Conservation (phyloP, 1,139 yeast genomes). For the Diutina neorugosa region DNA sequence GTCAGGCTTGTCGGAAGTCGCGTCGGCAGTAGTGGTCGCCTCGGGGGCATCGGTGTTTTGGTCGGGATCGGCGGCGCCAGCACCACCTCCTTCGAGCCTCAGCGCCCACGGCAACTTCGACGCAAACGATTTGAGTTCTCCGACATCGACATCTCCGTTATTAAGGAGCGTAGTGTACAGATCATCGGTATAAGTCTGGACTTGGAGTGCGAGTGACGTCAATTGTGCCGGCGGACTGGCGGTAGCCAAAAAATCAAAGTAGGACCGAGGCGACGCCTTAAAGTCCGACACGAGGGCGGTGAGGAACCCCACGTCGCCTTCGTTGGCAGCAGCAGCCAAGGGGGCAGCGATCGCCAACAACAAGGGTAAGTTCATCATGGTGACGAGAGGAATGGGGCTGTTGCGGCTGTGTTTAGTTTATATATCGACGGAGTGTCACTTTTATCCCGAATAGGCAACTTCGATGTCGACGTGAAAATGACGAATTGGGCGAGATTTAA, state of each 20-base stretch:
- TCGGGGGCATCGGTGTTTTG: neutral
- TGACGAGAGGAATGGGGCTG: neutral
- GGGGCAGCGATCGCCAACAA: constrained; percentile 9
- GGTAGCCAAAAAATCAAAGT: constrained; percentile 21
- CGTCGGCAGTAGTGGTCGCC: neutral
- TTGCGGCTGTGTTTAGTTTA: neutral
- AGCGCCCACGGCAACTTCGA: constrained; percentile 33
- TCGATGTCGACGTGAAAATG: neutral
- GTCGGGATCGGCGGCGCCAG: constrained; percentile 6
- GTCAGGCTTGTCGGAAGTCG: constrained; percentile 4
- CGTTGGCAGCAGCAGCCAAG: constrained; percentile 15
- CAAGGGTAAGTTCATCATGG: constrained; percentile 12
- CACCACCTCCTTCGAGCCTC: constrained; percentile 12
- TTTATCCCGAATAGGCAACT: neutral
- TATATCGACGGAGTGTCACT: neutral
- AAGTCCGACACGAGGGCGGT: constrained; percentile 30
- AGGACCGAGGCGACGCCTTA: constrained; percentile 14
- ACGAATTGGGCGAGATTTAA: too few species aligned
- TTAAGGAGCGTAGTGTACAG: constrained; percentile 30
- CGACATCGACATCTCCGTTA: constrained; percentile 12
- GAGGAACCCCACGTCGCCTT: constrained; percentile 22
- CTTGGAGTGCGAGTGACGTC: constrained; percentile 24
- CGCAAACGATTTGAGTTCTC: constrained; percentile 21
- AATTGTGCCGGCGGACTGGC: constrained; percentile 23
- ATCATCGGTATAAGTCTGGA: constrained; percentile 26